Evolutionary conservation across 768 basidiomycete genomes (phyloP), one percentile per base, ranked within the genome.

Genomic region (Suillus occidentalis): DNA sequence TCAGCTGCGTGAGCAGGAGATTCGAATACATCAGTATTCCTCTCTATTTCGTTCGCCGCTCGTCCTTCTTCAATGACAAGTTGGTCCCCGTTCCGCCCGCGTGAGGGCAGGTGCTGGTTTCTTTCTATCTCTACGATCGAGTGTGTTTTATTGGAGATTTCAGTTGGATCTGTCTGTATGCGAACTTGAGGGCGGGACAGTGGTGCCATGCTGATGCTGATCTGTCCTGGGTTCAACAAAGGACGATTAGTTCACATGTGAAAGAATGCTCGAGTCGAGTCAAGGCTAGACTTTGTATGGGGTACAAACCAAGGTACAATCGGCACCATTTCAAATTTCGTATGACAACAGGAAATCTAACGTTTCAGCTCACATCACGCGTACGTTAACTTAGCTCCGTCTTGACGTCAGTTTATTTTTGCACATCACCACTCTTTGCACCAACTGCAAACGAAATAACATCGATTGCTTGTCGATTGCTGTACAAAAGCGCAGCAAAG

Each of bases 121-220:
- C 4, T 18, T 39, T 58, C 22, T 40, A 18, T 3, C 28, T 59
- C 58, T 2, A 12, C 13, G 25, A 7, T 31, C 10, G 25, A 42
- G 3, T 28, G 18, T 13, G 25, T 28, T 20, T 5, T 10, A 42
- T 20, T 28, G 39, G 28, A 7, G 3, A 20, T 20, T 12, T 42
- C 12, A 8, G 40, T 12, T 12, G 58, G 58, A 16, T 31, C 58
- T 28, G 58, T 42, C 18, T 59, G 58, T 59, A 59, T 59, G 58
- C 25, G 58, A 28, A 59, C 58, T 31, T 59, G 58, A 20, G 58
- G 58, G 25, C 40, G 58, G 14, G 58, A 42, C n/a, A n/a, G n/a
- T 42, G 40, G 39, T 42, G 18, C 18, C 58, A 59, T 59, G 58
- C 39, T 59, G 16, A 28, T n/a, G n/a, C n/a, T n/a, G n/a, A n/a